These are phyloP conservation scores for Fusarium tuaranense DNA, from an alignment of 2,329 filamentous ascomycete species.

Conservation along the genomic window DNA sequence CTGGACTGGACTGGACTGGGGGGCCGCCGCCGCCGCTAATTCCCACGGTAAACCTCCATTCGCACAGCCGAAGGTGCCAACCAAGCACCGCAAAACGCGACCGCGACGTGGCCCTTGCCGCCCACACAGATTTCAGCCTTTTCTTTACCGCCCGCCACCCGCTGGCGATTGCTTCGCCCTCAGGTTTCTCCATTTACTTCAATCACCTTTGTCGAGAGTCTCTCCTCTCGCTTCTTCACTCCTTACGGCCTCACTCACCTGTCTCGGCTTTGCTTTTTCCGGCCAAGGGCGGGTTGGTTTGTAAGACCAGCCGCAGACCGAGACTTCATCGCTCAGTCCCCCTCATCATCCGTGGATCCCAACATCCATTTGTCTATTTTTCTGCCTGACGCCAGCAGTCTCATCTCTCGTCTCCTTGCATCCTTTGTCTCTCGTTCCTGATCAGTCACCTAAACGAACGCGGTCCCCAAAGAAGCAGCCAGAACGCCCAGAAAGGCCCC, in stretches of 20 bases:
- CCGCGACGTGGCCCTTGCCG: constrained; percentile 43
- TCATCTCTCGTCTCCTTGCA: constrained; percentile 14
- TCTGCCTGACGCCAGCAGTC: constrained; percentile 19
- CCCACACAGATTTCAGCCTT: constrained; percentile 28
- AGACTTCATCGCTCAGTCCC: constrained; percentile 15
- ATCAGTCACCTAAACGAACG: constrained; percentile 3
- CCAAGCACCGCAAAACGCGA: constrained; percentile 29
- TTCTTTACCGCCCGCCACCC: constrained; percentile 25
- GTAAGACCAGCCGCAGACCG: constrained; percentile 15
- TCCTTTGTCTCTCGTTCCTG: constrained; percentile 14
- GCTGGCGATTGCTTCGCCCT: constrained; percentile 31
- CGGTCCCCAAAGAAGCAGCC: constrained; percentile 12
- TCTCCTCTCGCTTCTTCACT: constrained; percentile 19
- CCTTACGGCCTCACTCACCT: constrained; percentile 5
- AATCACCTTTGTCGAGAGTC: constrained; percentile 9
- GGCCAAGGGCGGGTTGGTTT: constrained; percentile 15
- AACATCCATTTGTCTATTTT: not conserved
- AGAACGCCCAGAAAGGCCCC: constrained; percentile 8
- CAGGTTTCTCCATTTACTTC: constrained; percentile 1
- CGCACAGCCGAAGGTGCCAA: constrained; percentile 17
- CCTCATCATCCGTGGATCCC: constrained; percentile 20
- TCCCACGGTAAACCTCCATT: constrained; percentile 13
- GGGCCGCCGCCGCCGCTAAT: constrained; percentile 28
- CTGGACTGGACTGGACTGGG: not conserved
- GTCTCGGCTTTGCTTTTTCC: constrained; percentile 18